A percentile compares a stretch with the other conserved stretches of the same genome.
Evolutionary conservation across 1,139 yeast genomes (phyloP).

Genomic region (Yamadazyma sp.): DNA sequence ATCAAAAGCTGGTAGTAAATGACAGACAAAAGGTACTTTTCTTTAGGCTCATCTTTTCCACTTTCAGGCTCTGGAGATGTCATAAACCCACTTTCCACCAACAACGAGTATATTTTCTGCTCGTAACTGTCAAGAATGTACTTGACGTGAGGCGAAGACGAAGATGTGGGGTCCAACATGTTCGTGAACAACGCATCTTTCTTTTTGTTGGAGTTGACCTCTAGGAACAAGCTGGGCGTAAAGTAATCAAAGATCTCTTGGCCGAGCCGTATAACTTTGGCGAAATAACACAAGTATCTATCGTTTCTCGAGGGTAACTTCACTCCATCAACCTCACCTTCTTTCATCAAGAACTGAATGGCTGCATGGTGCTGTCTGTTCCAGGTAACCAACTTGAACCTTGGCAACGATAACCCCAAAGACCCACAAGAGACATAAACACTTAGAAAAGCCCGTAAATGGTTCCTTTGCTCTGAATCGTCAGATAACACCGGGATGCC

Average conservation of each 20-base stretch:
- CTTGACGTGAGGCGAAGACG: constrained; percentile 16
- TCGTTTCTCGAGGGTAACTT: constrained; percentile 27
- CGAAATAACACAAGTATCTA: constrained; percentile 37
- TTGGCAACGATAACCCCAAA: constrained; percentile 47
- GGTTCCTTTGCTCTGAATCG: constrained; percentile 36
- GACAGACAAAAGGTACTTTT: constrained; percentile 31
- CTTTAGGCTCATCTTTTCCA: constrained; percentile 23
- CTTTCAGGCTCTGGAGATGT: constrained; percentile 14
- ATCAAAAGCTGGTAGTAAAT: constrained; percentile 49
- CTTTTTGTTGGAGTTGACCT: constrained; percentile 7
- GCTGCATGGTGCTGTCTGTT: constrained; percentile 43
- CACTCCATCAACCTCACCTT: constrained; percentile 24
- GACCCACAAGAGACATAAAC: constrained; percentile 53
- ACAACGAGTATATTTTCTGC: constrained; percentile 19
- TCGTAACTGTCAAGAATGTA: constrained; percentile 23
- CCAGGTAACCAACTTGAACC: constrained; percentile 51
- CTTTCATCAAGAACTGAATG: constrained; percentile 25
- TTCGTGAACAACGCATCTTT: constrained; percentile 17
- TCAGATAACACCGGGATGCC: constrained; percentile 21
- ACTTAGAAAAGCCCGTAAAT: constrained; percentile 42
- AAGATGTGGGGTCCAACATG: constrained; percentile 16
- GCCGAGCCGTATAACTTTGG: constrained; percentile 40
- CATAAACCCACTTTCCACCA: constrained; percentile 32
- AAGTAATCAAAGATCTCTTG: constrained; percentile 43
- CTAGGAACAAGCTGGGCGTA: constrained; percentile 16